Conservation (phyloP, 2,329 filamentous ascomycete genomes). For the Ophiostoma australiae region DNA sequence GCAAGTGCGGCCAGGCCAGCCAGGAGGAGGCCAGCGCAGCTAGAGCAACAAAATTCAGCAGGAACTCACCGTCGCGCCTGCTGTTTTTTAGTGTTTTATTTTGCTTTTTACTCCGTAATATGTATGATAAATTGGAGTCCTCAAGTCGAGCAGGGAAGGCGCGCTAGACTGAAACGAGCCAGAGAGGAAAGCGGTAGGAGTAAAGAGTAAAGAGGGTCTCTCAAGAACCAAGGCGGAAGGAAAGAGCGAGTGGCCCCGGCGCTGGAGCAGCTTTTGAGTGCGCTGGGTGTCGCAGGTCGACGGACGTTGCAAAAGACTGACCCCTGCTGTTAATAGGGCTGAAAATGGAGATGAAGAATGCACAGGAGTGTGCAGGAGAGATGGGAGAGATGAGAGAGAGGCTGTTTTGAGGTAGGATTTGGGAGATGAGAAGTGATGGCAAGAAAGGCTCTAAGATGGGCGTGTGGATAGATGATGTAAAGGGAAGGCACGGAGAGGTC, state of each 20-base stretch:
- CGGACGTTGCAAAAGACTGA: slow-evolving; percentile 15
- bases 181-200: slow-evolving; percentile 17
- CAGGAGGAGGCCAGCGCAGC: not conserved
- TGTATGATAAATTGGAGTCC: not conserved
- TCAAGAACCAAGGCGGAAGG: slow-evolving; percentile 16
- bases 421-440: too few species aligned
- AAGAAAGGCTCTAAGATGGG: not conserved
- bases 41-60: slow-evolving; percentile 11
- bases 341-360: not conserved
- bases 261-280: slow-evolving; percentile 16
- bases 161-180: slow-evolving; percentile 24
- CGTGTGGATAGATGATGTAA: slow-evolving; percentile 10
- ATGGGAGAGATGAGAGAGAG: not conserved
- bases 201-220: slow-evolving; percentile 20
- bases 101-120: slow-evolving; percentile 4
- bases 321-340: slow-evolving; percentile 17
- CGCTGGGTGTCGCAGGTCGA: slow-evolving; percentile 7
- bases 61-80: slow-evolving; percentile 27
- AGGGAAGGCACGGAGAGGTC: slow-evolving; percentile 20
- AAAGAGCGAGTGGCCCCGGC: slow-evolving; percentile 21
- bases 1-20: not conserved
- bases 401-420: not conserved
- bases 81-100: slow-evolving; percentile 14
- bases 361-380: not conserved
- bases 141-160: slow-evolving; percentile 13